Evolutionary conservation across 805 yeast species (phyloP).

Genomic region (Kodamaea sagamina): DNA sequence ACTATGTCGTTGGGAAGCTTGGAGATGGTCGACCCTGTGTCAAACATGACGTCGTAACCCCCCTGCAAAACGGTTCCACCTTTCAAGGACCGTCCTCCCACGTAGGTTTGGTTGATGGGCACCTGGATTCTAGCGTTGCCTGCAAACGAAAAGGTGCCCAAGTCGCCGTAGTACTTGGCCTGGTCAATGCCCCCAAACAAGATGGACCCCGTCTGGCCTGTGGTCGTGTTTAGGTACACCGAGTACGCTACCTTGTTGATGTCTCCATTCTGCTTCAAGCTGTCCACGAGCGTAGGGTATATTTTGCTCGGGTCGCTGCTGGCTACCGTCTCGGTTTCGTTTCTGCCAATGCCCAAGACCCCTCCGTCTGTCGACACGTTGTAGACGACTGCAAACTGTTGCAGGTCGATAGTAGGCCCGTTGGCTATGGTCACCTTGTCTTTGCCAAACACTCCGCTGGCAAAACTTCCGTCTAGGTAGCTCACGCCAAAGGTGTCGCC

Average conservation of each 20-base stretch:
- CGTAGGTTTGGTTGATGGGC: slow-evolving; percentile 2
- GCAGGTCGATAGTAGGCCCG: slow-evolving; percentile 5
- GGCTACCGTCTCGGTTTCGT: slow-evolving; percentile 20
- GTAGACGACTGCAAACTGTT: slow-evolving; percentile 20
- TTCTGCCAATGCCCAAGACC: slow-evolving; percentile 23
- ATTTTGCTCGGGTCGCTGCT: slow-evolving; percentile 3
- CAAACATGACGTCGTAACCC: slow-evolving; percentile 11
- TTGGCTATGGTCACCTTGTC: slow-evolving; percentile 5
- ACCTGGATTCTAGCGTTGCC: slow-evolving; percentile 9
- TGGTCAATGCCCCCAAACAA: slow-evolving; percentile 75
- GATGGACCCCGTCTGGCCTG: slow-evolving; percentile 50
- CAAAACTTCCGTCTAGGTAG: slow-evolving; percentile 8
- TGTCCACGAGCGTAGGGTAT: slow-evolving; percentile 69
- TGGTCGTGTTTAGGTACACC: slow-evolving; percentile 52
- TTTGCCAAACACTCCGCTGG: slow-evolving; percentile 9
- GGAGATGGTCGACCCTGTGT: slow-evolving; percentile 12
- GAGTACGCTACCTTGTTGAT: slow-evolving; percentile 62
- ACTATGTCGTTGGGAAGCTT: slow-evolving; percentile 10
- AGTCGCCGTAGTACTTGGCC: slow-evolving; percentile 57
- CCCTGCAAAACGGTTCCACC: slow-evolving; percentile 6
- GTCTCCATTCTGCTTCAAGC: slow-evolving; percentile 57
- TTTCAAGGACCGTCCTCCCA: slow-evolving; percentile 2
- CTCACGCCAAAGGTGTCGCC: slow-evolving; percentile 2
- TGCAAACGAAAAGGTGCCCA: slow-evolving; percentile 20
- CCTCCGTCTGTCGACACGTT: slow-evolving; percentile 19